Evolutionary conservation across 169 alveolate species (phyloP).

Genomic region (Plasmodium gonderi): DNA sequence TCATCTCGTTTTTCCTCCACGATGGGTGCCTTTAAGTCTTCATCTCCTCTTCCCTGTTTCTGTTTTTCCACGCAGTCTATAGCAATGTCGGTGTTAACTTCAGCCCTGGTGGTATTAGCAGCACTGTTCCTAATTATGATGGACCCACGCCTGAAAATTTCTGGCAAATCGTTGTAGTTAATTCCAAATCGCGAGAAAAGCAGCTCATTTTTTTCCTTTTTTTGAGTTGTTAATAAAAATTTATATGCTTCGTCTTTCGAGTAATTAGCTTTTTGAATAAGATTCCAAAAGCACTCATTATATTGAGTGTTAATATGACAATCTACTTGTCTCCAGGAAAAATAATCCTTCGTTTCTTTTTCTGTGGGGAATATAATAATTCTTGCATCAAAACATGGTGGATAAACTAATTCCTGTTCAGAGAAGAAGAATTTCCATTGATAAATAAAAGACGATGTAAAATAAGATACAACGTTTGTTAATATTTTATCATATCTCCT

Average conservation of each 20-base stretch:
- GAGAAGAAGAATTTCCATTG: conserved; percentile 88
- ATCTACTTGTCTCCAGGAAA: conserved; percentile 94
- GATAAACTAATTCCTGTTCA: conserved; percentile 80
- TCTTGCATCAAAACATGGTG: conserved; percentile 96
- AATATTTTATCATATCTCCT: conserved; percentile 87
- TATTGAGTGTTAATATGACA: conserved; percentile 96
- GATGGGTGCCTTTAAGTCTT: not conserved
- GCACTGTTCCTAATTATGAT: conserved; percentile 17
- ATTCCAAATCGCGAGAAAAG: conserved; percentile 89
- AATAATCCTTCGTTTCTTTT: conserved; percentile 90
- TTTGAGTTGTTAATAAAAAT: conserved; percentile 86
- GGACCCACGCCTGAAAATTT: conserved; percentile 75
- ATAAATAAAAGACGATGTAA: conserved; percentile 92
- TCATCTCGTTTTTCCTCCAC: not conserved
- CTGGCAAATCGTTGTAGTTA: conserved; percentile 90
- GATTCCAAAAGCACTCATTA: conserved; percentile 96
- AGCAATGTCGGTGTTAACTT: not conserved
- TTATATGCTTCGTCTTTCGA: conserved; percentile 86
- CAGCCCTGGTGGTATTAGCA: not conserved
- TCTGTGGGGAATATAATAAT: conserved; percentile 92
- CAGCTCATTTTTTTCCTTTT: conserved; percentile 92
- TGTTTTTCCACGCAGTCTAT: not conserved
- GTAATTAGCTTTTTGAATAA: conserved; percentile 89
- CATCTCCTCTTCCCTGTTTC: no score
- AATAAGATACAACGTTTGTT: conserved; percentile 91